phyloP scores from a whole-genome alignment of 1,139 yeast genomes.

The Saccharomyces hybrid region DNA sequence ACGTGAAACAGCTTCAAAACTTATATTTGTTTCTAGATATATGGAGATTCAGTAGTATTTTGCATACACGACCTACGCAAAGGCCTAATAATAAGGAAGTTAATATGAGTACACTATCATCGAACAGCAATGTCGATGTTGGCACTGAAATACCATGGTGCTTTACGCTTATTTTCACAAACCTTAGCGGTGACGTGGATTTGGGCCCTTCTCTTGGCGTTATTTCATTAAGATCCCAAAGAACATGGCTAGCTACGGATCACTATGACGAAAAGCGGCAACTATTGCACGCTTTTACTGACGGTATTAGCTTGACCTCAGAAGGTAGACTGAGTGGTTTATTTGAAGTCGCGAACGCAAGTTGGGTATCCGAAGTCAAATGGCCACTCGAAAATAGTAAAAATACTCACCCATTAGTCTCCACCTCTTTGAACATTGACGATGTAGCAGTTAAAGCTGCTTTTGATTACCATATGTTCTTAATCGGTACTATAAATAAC shows the following conservation, averaged over 20 bases:
- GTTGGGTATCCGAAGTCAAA: constrained; percentile 57
- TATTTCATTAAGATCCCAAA: constrained; percentile 45
- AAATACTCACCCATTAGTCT: constrained; percentile 59
- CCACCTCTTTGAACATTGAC: constrained; percentile 51
- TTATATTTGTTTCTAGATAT: constrained; percentile 74
- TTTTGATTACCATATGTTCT: constrained; percentile 79
- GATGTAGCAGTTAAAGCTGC: constrained; percentile 54
- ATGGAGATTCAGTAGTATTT: constrained; percentile 51
- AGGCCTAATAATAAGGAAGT: constrained; percentile 5
- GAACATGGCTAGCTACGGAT: constrained; percentile 62
- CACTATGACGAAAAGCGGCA: constrained; percentile 71
- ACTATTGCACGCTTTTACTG: constrained; percentile 54
- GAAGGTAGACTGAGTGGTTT: constrained; percentile 76
- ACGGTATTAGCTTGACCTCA: constrained; percentile 45
- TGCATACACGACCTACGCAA: constrained; percentile 10
- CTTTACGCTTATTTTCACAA: constrained; percentile 48
- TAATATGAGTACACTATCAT: constrained; percentile 8
- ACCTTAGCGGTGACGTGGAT: constrained; percentile 53
- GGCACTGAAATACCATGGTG: constrained; percentile 55
- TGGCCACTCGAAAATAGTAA: constrained; percentile 46
- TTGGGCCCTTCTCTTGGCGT: constrained; percentile 81
- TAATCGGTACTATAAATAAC: constrained; percentile 47
- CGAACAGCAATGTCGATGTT: constrained; percentile 6
- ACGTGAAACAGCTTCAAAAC: constrained; percentile 82
- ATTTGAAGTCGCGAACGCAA: constrained; percentile 43